Evolutionary conservation across 1,139 yeast genomes (phyloP).

Genomic region (Saccharomyces pastorianus): DNA sequence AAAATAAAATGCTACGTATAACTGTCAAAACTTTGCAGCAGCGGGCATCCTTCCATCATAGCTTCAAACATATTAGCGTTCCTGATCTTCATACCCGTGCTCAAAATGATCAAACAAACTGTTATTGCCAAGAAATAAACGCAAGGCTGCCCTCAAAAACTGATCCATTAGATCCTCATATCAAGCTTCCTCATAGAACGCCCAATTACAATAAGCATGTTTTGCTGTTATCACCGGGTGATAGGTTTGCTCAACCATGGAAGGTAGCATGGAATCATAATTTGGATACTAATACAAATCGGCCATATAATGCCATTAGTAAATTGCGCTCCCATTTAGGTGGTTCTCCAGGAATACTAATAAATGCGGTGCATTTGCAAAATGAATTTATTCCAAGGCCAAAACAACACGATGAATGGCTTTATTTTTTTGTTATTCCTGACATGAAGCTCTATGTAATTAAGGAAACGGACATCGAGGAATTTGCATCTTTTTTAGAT

Average conservation of each 20-base stretch:
- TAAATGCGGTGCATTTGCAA: constrained; percentile 1
- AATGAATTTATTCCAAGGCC: neutral
- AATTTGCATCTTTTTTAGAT: constrained; percentile 16
- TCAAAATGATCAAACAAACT: neutral
- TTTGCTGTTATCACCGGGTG: constrained; percentile 1
- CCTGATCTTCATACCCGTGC: neutral
- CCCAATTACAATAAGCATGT: constrained; percentile 3
- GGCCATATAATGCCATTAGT: neutral
- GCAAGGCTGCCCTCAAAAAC: neutral
- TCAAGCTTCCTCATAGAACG: neutral
- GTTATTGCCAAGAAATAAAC: constrained; percentile 2
- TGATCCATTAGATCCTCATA: constrained; percentile 1
- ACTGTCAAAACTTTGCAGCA: neutral
- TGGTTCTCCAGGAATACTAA: constrained; percentile 1
- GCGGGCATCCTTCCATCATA: neutral
- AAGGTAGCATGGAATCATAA: neutral
- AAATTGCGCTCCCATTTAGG: neutral
- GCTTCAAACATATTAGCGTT: neutral
- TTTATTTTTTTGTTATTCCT: constrained; percentile 17
- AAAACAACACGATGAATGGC: constrained; percentile 4
- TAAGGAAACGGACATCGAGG: constrained; percentile 6
- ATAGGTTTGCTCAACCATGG: neutral
- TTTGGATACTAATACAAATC: neutral
- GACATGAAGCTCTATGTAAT: constrained; percentile 19
- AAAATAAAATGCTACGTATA: neutral